phyloP scores from a whole-genome alignment of 2,329 filamentous ascomycete genomes.

The Epichloe typhina region DNA sequence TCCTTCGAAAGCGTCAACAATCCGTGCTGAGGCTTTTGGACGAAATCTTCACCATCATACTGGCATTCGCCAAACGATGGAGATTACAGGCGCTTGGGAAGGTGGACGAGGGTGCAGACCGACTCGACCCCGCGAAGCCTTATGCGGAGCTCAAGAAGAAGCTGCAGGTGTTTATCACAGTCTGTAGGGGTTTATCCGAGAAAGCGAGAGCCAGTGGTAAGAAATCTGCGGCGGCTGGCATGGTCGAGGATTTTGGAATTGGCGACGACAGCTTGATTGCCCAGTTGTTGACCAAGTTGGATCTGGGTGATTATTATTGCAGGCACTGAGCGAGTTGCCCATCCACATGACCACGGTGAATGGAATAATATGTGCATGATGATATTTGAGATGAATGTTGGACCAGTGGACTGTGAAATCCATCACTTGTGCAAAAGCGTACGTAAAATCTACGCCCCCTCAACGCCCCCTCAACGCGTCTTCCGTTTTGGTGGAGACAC shows the following conservation, averaged over 20 bases:
- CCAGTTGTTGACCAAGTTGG: slow-evolving; percentile 54
- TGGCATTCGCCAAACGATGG: slow-evolving; percentile 51
- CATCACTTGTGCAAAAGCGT: too few relatives aligned
- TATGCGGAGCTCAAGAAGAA: slow-evolving; percentile 59
- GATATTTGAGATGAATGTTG: too few relatives aligned
- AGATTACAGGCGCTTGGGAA: slow-evolving; percentile 25
- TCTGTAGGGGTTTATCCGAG: slow-evolving; percentile 54
- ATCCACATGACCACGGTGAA: not conserved
- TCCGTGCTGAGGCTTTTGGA: slow-evolving; percentile 62
- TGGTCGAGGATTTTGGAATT: slow-evolving; percentile 19
- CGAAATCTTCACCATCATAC: slow-evolving; percentile 59
- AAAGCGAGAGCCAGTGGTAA: slow-evolving; percentile 34
- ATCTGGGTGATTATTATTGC: slow-evolving; percentile 56
- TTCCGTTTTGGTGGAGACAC: not conserved
- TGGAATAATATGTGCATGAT: not conserved
- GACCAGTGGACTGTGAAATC: too few relatives aligned
- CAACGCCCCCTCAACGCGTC: too few relatives aligned
- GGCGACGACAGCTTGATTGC: slow-evolving; percentile 47
- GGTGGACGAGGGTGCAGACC: slow-evolving; percentile 7
- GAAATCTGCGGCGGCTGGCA: slow-evolving; percentile 1
- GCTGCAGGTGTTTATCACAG: slow-evolving; percentile 59
- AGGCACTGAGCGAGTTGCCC: slow-evolving; percentile 8
- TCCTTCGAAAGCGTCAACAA: slow-evolving; percentile 62
- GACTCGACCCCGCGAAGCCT: slow-evolving; percentile 26
- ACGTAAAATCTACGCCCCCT: not conserved